phyloP scores from a whole-genome alignment of 805 yeast species.

The Lipomyces oligophaga region DNA sequence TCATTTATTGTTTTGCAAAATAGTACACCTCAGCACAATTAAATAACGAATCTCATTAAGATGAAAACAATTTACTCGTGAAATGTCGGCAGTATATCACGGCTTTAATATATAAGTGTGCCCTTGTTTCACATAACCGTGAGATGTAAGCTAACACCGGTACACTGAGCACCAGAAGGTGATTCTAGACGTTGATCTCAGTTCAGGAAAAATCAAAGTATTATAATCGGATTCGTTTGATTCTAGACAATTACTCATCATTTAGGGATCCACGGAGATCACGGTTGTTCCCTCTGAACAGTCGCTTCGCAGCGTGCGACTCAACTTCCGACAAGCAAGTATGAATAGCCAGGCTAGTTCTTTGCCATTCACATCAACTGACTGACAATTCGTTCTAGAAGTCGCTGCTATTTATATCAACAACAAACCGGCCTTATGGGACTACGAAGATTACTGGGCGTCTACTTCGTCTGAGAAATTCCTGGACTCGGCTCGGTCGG shows the following conservation, averaged over 20 bases:
- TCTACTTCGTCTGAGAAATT: slow-evolving; percentile 32
- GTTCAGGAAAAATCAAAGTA: slow-evolving; percentile 11
- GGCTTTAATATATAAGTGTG: slow-evolving; percentile 27
- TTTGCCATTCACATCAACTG: neutral
- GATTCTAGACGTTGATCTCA: slow-evolving; percentile 20
- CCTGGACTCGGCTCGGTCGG: slow-evolving; percentile 24
- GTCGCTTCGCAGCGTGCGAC: slow-evolving; percentile 52
- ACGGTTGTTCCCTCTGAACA: slow-evolving; percentile 70
- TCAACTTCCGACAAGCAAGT: slow-evolving; percentile 70
- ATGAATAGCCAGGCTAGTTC: slow-evolving; percentile 35
- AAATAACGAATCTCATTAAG: too few species aligned
- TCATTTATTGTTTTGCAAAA: too few species aligned
- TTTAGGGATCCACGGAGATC: slow-evolving; percentile 72
- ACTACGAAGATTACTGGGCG: slow-evolving; percentile 52
- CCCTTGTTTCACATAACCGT: neutral
- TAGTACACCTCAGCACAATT: too few species aligned
- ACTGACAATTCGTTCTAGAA: slow-evolving; percentile 26
- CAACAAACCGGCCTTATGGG: slow-evolving; percentile 52
- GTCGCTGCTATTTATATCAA: slow-evolving; percentile 65
- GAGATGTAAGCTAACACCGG: neutral
- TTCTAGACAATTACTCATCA: neutral
- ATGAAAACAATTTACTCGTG: too few species aligned
- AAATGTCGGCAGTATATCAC: slow-evolving; percentile 18
- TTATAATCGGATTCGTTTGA: neutral
- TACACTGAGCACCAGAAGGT: slow-evolving; percentile 28